Evolutionary conservation across 345 rosid genomes (phyloP).

Genomic region (Bruguiera parviflora): DNA sequence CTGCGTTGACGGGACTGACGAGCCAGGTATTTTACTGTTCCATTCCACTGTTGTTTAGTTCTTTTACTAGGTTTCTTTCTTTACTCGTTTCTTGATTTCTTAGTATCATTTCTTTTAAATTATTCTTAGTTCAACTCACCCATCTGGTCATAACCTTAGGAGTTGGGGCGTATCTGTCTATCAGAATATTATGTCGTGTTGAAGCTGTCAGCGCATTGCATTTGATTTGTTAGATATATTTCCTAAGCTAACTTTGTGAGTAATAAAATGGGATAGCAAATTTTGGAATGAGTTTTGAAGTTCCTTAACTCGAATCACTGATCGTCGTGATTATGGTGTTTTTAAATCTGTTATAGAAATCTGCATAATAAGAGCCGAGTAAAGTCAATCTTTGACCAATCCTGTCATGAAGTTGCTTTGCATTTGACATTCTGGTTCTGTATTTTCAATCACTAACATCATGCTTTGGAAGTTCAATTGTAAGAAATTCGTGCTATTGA

Average conservation of each 20-base stretch:
- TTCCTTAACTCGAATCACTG: too few relatives aligned
- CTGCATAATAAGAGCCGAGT: background rate
- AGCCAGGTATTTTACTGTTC: conserved; percentile 53
- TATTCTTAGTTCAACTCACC: too few relatives aligned
- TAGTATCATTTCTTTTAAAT: too few relatives aligned
- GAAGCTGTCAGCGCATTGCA: background rate
- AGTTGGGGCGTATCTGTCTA: too few relatives aligned
- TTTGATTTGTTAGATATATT: background rate
- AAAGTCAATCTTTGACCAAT: background rate
- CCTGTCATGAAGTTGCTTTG: background rate
- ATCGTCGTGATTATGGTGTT: background rate
- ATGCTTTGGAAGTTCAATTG: background rate
- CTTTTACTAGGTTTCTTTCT: background rate
- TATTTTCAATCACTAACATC: background rate
- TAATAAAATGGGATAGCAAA: background rate
- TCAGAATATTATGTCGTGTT: background rate
- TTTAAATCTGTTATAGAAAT: background rate
- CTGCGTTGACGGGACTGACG: conserved; percentile 91
- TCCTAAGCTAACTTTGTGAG: background rate
- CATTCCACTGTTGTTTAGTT: background rate
- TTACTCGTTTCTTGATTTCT: background rate
- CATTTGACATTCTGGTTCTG: background rate
- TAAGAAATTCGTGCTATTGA: too few relatives aligned
- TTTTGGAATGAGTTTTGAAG: too few relatives aligned
- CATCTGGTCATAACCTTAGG: too few relatives aligned